Base-by-base conservation (phyloP, 768 basidiomycete genomes). In the Kwoniella dejecticola region DNA sequence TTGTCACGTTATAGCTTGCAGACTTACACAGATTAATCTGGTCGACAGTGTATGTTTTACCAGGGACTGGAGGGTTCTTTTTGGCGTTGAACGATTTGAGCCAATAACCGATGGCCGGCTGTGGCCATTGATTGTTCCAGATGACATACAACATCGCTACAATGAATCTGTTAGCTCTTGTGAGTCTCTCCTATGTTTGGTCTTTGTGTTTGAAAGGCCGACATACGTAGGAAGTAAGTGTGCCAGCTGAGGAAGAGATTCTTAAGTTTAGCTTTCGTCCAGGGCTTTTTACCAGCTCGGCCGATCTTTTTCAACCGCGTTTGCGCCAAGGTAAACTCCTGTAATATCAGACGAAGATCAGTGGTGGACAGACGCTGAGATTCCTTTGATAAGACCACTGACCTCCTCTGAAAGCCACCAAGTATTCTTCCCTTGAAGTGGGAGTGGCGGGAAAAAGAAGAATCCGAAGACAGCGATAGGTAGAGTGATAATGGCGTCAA, bases 41-140 rank as follows among this genome's bases (percentile, higher is more conserved):
- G 1, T 53, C 41, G 10, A 71, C 60, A 19, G 66, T 64, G 63
- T 60, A 75, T 17, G 19, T 26, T 21, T 55, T 57, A 0, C 73
- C 73, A 8, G 73, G 70, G 1, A 65, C 63, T 0, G 69, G 67
- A 4, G 64, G 41, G 29, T 57, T 57, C 3, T 52, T 57, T 31
- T 62, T 68, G 11, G 55, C 40, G 53, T 70, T 71, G 70, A 71
- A 74, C 1, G 59, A 60, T 50, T 71, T 71, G 42, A 74, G 68
- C 66, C 66, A 71, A 26, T 63, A 73, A 3, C 61, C 55, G 40
- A 71, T 69, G n/a, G 68, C 48, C 4, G 46, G 29, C 24, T 66
- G 61, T 0, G 64, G 60, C 31, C 45, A 62, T 17, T 60, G 58
- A 49, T 68, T 66, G 60, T 71, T 68, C 66, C 66, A 71, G 15